Percentiles rank a stretch among this genome's conserved stretches.
Conservation (phyloP, 495 filamentous ascomycete species). For the Corynascus novoguineensis region DNA sequence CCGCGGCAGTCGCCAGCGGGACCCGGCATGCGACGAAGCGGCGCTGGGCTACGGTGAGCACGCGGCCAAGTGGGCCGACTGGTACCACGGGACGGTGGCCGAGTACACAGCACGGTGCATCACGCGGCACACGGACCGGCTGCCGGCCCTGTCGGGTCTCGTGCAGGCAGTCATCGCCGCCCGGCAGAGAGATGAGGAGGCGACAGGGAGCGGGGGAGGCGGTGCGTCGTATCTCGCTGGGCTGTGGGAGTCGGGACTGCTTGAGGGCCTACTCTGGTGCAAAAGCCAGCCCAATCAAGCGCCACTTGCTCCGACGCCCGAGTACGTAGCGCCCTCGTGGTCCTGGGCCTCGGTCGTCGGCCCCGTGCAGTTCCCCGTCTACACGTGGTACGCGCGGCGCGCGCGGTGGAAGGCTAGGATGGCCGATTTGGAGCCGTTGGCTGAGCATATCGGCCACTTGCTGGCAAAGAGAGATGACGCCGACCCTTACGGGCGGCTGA, state of each 20-base stretch:
- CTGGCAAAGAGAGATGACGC: constrained; percentile 3
- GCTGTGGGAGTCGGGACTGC: constrained; percentile 24
- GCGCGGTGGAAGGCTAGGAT: constrained; percentile 15
- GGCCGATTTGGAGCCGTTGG: constrained; percentile 20
- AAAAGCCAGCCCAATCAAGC: background rate
- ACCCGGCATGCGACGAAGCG: background rate
- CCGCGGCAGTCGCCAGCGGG: background rate
- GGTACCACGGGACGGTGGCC: constrained; percentile 27
- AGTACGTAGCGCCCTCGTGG: constrained; percentile 33
- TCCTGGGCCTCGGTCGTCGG: constrained; percentile 35
- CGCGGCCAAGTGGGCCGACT: constrained; percentile 20
- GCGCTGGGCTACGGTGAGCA: too few species aligned
- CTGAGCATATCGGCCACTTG: constrained; percentile 9
- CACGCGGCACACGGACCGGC: constrained; percentile 30
- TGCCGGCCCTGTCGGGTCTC: constrained; percentile 33
- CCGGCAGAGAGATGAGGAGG: too few species aligned
- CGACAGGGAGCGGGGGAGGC: background rate
- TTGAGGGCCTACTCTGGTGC: constrained; percentile 28
- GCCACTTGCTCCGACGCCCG: constrained; percentile 4
- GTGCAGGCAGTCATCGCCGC: constrained; percentile 18
- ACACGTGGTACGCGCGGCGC: constrained; percentile 17
- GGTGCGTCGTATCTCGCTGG: constrained; percentile 23
- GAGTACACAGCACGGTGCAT: constrained; percentile 25
- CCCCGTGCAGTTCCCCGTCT: constrained; percentile 21
- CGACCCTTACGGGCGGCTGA: constrained; percentile 3